Conservation (phyloP, 129 eudicot species). For the Flaveria ramosissima region DNA sequence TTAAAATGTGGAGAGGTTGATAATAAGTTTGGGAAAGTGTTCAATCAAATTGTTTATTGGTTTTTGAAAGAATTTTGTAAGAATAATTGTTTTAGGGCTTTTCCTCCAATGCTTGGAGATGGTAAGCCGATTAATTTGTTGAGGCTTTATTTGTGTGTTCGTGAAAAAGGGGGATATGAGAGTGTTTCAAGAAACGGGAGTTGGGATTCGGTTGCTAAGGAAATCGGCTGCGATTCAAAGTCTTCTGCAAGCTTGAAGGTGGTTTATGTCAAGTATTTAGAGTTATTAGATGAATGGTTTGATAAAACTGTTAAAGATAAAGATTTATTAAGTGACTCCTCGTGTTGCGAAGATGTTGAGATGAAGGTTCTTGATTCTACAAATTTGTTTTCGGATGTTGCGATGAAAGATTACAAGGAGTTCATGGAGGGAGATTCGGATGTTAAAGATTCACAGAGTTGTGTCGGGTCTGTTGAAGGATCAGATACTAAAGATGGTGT, state of each 20-base stretch:
- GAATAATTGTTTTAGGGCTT: constrained; percentile 41
- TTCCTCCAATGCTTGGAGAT: constrained; percentile 67
- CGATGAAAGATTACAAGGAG: constrained; percentile 35
- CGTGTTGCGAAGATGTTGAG: constrained; percentile 35
- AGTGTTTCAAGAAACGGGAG: constrained; percentile 38
- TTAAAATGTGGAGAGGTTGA: constrained; percentile 29
- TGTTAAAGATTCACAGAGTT: constrained; percentile 30
- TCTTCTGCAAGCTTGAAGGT: constrained; percentile 46
- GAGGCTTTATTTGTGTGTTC: constrained; percentile 54
- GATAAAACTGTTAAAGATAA: constrained; percentile 29
- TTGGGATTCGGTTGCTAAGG: constrained; percentile 58
- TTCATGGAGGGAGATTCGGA: constrained; percentile 15
- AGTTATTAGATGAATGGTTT: constrained; percentile 48
- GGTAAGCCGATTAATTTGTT: constrained; percentile 62
- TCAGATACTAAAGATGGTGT: constrained; percentile 32
- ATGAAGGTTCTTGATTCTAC: constrained; percentile 25
- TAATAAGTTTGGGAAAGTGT: constrained; percentile 32
- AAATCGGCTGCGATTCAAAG: constrained; percentile 43
- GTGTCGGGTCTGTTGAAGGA: constrained; percentile 30
- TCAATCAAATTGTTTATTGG: constrained; percentile 39
- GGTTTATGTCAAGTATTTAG: constrained; percentile 61
- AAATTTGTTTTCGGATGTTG: constrained; percentile 28
- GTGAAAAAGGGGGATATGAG: constrained; percentile 58
- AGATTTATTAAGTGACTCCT: constrained; percentile 33
- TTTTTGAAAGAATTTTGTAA: constrained; percentile 39